Evolutionary conservation across 352 stramenopile species (phyloP).

Genomic region (Thalassiosira livingstoniorum): DNA sequence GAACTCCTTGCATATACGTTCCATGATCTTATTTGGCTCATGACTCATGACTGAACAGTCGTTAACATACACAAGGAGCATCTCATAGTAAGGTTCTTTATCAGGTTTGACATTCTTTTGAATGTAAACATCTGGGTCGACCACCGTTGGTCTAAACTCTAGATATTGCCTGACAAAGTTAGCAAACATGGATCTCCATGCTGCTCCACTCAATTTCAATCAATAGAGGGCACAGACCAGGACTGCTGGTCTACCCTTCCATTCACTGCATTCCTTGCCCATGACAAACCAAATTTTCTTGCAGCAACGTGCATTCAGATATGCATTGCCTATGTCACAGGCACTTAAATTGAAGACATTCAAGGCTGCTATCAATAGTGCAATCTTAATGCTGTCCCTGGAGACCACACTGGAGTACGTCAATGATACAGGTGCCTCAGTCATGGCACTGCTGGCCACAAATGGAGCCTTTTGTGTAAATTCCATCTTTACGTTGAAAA

Average conservation of each 20-base stretch:
- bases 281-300: conserved; percentile 36
- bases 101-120: conserved; percentile 1
- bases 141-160: conserved; percentile 39
- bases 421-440: conserved; percentile 39
- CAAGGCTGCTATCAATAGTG: too few species aligned
- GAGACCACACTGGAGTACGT: conserved; percentile 65
- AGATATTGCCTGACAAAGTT: conserved; percentile 44
- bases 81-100: conserved; percentile 60
- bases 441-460: conserved; percentile 51
- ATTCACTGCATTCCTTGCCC: conserved; percentile 19
- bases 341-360: too few species aligned
- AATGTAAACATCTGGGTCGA: conserved; percentile 62
- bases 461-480: conserved; percentile 66
- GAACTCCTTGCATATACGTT: conserved; percentile 30
- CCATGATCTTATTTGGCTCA: conserved; percentile 28
- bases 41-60: conserved; percentile 42
- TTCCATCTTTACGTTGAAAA: conserved; percentile 74
- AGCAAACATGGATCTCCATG: conserved; percentile 41
- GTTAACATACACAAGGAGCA: conserved; percentile 63
- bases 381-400: conserved; percentile 38
- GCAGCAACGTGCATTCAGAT: conserved; percentile 17
- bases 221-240: conserved; percentile 34
- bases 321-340: conserved; percentile 33
- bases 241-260: not conserved
- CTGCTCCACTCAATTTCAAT: conserved; percentile 20